Base-by-base conservation (phyloP, 2,329 filamentous ascomycete species). In the Ophiostoma australiae region DNA sequence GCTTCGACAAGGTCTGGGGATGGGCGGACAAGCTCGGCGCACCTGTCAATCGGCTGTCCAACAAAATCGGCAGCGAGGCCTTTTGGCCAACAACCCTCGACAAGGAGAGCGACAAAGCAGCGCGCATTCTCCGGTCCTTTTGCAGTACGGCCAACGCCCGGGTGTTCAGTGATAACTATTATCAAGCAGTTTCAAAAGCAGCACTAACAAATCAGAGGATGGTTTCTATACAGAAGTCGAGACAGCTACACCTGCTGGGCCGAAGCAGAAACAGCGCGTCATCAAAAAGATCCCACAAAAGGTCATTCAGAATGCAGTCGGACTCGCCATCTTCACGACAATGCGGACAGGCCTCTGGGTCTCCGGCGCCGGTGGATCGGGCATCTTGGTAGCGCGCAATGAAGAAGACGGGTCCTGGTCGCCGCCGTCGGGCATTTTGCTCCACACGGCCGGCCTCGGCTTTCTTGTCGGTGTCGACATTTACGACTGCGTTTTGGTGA, bases 401-500 rank as follows among this genome's bases (percentile, higher is more conserved):
- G 69, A 82, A 70, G 78, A 81, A 15, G 85, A 89, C 74, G 87
- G 87, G 2, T 81, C 80, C 1, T 93, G 91, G 91, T 92, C 90
- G 55, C 90, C 92, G 1, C 93, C 93, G 0, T 92, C 90, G 0
- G 93, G 91, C 41, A 94, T 97, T 77, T 86, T 94, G 79, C 85
- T 95, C 35, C 91, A 94, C 77, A 92, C 91, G 0, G 86, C 92
- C 1, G 92, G 91, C 4, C 86, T 93, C 0, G 93, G 93, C 0
- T 92, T 96, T 77, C 84, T 94, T 72, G 87, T 91, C 0, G 93
- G 93, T 15, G 86, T 94, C 15, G 93, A 96, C 78, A 93, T 96
- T 37, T 96, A 95, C 81, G 93, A 96, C 78, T 95, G 91, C 75
- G 91, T 97, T 2, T 88, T 93, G 33, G 90, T 96, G 48, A 93